Evolutionary conservation across 1,284 basidiomycete genomes (phyloP), one percentile per base, ranked within the genome.

Genomic region (Gymnopus androsaceus): DNA sequence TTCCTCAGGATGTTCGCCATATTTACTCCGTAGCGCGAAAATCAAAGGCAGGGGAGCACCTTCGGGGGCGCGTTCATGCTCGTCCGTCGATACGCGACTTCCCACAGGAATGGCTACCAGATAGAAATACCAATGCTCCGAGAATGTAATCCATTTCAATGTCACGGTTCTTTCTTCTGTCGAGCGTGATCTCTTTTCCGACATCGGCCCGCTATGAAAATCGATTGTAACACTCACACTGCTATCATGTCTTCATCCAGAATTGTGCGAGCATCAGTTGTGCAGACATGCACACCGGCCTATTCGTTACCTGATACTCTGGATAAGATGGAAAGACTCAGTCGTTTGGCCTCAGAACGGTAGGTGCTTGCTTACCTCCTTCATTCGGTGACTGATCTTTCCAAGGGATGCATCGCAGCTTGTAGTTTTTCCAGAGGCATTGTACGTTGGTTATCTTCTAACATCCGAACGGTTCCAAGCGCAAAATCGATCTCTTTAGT

Each of bases 1-100:
- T 92, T 21, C 91, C 92, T 0, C 64, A 90, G n/a, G 92, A 94
- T 67, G 73, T 79, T 41, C 82, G 92, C 51, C 91, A 95, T 74
- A 69, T 94, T 15, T 80, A 86, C 62, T 79, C 88, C 1, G 87
- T 84, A 67, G 75, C 77, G 40, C 75, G 77, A 64, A 93, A 92
- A 72, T 82, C 82, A 46, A 85, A 83, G 68, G 83, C 83, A 66
- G 87, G 86, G 19, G 84, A 84, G 52, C 86, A 90, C 66, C 74
- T 82, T 19, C 75, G 82, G 40, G 80, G 78, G 59, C 80, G 82
- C 58, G 73, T 81, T 41, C 77, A 80, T 46, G 72, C 75, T 33
- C 81, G 83, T 46, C 85, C 88, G 31, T 79, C 85, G 28, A 75
- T 92, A 55, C 77, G 72, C 59, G 91, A 94, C 64, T 94, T 94